Percentiles rank a stretch among this genome's conserved stretches.
These are phyloP conservation scores for Falciphora oryzae DNA, from an alignment of 2,329 filamentous ascomycete genomes.

Conservation along the genomic window DNA sequence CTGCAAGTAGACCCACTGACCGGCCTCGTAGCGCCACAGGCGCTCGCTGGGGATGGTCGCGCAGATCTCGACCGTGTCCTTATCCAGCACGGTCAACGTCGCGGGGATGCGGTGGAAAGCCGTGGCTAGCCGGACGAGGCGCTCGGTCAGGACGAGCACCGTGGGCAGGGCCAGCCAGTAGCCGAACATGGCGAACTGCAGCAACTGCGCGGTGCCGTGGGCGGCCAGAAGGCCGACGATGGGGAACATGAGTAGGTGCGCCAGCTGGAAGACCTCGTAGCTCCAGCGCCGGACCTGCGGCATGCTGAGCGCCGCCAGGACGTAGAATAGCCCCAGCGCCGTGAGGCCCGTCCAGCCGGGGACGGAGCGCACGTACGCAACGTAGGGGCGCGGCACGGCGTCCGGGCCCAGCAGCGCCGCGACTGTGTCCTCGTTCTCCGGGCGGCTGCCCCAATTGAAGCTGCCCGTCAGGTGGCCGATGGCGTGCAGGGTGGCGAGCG, in stretches of 20 bases:
- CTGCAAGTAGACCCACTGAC: slow-evolving; percentile 52
- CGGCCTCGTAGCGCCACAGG: slow-evolving; percentile 49
- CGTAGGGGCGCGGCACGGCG: slow-evolving; percentile 36
- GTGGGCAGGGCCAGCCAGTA: slow-evolving; percentile 51
- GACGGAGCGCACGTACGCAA: slow-evolving; percentile 38
- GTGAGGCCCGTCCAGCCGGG: slow-evolving; percentile 47
- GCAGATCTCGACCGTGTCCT: slow-evolving; percentile 45
- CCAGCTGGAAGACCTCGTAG: slow-evolving; percentile 52
- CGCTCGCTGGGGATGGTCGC: slow-evolving; percentile 40
- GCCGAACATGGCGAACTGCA: slow-evolving; percentile 52
- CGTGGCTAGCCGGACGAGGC: slow-evolving; percentile 36
- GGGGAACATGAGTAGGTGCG: slow-evolving; percentile 52
- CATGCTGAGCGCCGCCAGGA: slow-evolving; percentile 41
- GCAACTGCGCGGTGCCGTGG: slow-evolving; percentile 43
- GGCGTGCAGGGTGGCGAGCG: slow-evolving; percentile 46
- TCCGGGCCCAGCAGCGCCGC: slow-evolving; percentile 38
- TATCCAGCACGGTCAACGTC: slow-evolving; percentile 41
- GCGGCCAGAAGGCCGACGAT: slow-evolving; percentile 50
- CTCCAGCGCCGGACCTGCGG: slow-evolving; percentile 44
- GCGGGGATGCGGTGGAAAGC: slow-evolving; percentile 45
- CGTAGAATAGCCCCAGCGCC: slow-evolving; percentile 43
- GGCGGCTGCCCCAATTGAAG: slow-evolving; percentile 43
- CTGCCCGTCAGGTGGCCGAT: slow-evolving; percentile 48
- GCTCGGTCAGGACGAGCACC: slow-evolving; percentile 43
- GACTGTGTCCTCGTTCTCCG: slow-evolving; percentile 37